These are phyloP conservation scores for Withania somnifera DNA, from an alignment of 305 asterid genomes.

Conservation along the genomic window DNA sequence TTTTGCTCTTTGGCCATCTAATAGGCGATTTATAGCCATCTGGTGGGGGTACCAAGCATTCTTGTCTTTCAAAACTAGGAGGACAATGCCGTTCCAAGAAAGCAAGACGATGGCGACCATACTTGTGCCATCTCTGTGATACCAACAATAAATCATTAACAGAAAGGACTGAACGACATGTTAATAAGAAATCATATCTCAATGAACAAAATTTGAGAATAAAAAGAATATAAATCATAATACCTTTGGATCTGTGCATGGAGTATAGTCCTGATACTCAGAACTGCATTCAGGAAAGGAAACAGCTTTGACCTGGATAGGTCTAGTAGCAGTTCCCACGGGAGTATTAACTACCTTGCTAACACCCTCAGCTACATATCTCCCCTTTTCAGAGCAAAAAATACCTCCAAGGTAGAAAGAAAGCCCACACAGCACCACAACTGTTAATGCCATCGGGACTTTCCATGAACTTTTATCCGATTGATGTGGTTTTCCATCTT, in stretches of 20 bases:
- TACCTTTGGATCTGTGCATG: slow-evolving; percentile 98
- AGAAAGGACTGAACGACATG: not conserved
- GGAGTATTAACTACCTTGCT: slow-evolving; percentile 20
- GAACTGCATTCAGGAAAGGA: slow-evolving; percentile 59
- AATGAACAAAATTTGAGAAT: not conserved
- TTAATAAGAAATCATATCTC: not conserved
- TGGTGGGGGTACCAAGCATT: slow-evolving; percentile 89
- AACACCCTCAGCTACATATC: slow-evolving; percentile 13
- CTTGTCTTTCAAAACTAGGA: slow-evolving; percentile 61
- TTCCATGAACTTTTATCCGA: slow-evolving; percentile 46
- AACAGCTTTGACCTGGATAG: slow-evolving; percentile 48
- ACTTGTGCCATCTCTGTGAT: slow-evolving; percentile 80
- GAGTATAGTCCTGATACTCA: slow-evolving; percentile 77
- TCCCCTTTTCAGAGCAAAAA: slow-evolving; percentile 62
- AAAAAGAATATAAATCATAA: not conserved
- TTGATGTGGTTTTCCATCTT: slow-evolving; percentile 40
- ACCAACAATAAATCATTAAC: not conserved
- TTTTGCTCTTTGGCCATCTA: slow-evolving; percentile 90
- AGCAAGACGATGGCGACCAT: slow-evolving; percentile 44
- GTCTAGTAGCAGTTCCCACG: slow-evolving; percentile 17
- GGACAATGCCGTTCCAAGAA: slow-evolving; percentile 95
- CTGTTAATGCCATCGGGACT: slow-evolving; percentile 51
- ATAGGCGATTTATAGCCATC: slow-evolving; percentile 74
- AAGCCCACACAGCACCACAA: slow-evolving; percentile 69
- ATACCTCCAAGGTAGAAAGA: slow-evolving; percentile 92